Conservation (phyloP, 2,329 filamentous ascomycete genomes). For the Rhytidhysteron rufulum region DNA sequence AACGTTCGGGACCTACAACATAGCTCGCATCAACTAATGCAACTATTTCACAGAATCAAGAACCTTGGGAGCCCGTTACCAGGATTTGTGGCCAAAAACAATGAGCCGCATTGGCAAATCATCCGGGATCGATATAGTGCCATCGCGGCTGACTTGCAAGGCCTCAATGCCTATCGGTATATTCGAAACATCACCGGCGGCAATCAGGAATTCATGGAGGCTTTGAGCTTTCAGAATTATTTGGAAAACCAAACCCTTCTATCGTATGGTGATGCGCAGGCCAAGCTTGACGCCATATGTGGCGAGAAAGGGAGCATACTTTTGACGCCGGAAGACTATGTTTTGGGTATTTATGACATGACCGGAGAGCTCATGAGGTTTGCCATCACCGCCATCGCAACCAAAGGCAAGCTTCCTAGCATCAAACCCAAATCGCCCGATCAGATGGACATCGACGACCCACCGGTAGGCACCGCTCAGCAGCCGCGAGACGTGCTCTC, state of each 20-base stretch:
- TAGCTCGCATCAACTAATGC: too few relatives aligned
- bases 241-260: conserved; percentile 73
- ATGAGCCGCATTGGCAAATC: conserved; percentile 63
- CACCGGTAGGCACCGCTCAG: conserved; percentile 18
- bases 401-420: conserved; percentile 56
- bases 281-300: conserved; percentile 34
- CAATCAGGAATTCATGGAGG: conserved; percentile 93
- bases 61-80: conserved; percentile 38
- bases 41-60: background rate
- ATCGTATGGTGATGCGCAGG: conserved; percentile 56
- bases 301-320: conserved; percentile 49
- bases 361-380: conserved; percentile 97
- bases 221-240: conserved; percentile 84
- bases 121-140: conserved; percentile 66
- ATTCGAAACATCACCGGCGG: conserved; percentile 70
- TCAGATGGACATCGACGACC: conserved; percentile 34
- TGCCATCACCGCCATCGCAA: conserved; percentile 81
- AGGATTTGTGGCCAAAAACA: conserved; percentile 64
- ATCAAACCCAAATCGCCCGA: conserved; percentile 17
- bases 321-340: conserved; percentile 78
- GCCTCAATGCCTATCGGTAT: conserved; percentile 81
- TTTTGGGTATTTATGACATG: conserved; percentile 88
- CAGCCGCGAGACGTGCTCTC: conserved; percentile 63
- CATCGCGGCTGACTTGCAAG: conserved; percentile 70
- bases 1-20: too few relatives aligned